Percentiles rank a stretch among this genome's conserved stretches.
Evolutionary conservation across 2,329 filamentous ascomycete genomes (phyloP).

Genomic region (Xylariaceae sp.): DNA sequence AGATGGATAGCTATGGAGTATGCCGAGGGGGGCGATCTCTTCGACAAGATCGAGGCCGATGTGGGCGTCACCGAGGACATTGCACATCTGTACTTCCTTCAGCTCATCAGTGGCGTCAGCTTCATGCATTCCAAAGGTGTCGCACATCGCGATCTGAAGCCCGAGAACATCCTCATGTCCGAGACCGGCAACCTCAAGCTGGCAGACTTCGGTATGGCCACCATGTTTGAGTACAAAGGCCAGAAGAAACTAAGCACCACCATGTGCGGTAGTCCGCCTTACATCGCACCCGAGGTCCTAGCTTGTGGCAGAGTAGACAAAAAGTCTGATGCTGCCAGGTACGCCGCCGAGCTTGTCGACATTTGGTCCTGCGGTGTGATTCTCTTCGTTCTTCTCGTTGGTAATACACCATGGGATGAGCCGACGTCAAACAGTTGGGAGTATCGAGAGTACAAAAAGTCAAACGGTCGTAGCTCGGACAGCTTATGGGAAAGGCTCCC

Average conservation of each 20-base stretch:
- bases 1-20: conserved; percentile 98
- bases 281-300: conserved; percentile 91
- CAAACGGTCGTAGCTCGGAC: conserved; percentile 76
- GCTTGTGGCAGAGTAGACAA: conserved; percentile 47
- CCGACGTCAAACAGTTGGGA: conserved; percentile 84
- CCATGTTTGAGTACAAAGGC: conserved; percentile 86
- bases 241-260: conserved; percentile 78
- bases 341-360: conserved; percentile 77
- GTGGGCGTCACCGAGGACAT: conserved; percentile 92
- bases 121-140: conserved; percentile 97
- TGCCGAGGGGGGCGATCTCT: conserved; percentile 90
- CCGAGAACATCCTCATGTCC: conserved; percentile 91
- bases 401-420: conserved; percentile 97
- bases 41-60: conserved; percentile 99
- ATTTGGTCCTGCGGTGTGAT: conserved; percentile 98
- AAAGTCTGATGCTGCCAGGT: conserved; percentile 52
- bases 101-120: conserved; percentile 82
- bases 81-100: conserved; percentile 92
- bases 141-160: conserved; percentile 86
- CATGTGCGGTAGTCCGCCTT: conserved; percentile 92
- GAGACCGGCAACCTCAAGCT: conserved; percentile 84
- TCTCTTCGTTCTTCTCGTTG: conserved; percentile 90
- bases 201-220: conserved; percentile 94
- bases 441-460: conserved; percentile 80
- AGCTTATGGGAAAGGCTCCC: conserved; percentile 82